A percentile compares a stretch with the other conserved stretches of the same genome.
Evolutionary conservation across 2,329 filamentous ascomycete species (phyloP).

Genomic region (Trematosphaeria pertusa): DNA sequence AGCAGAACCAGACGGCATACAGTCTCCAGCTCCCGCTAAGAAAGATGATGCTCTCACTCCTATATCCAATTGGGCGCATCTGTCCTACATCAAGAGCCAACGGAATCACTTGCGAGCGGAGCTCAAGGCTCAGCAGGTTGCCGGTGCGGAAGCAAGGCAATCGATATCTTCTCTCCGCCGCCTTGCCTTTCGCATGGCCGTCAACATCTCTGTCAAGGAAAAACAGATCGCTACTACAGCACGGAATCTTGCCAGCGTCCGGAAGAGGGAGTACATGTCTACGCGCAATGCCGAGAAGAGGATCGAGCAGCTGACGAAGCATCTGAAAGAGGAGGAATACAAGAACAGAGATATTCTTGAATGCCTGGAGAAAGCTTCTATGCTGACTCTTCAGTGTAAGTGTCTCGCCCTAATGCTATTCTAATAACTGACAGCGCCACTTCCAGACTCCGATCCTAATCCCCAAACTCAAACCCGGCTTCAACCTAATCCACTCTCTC

Average conservation of each 20-base stretch:
- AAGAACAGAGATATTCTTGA: constrained; percentile 47
- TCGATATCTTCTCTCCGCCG: constrained; percentile 44
- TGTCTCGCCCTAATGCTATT: too few species aligned
- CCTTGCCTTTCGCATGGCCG: constrained; percentile 47
- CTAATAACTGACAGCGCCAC: too few species aligned
- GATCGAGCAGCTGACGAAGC: constrained; percentile 40
- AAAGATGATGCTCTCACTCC: constrained; percentile 33
- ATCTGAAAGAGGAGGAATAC: constrained; percentile 41
- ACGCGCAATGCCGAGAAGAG: constrained; percentile 41
- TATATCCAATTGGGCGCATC: constrained; percentile 46
- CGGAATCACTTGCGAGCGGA: constrained; percentile 40
- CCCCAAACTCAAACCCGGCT: constrained; percentile 25
- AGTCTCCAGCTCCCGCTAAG: constrained; percentile 15
- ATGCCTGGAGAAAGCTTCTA: constrained; percentile 43
- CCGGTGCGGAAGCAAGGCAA: constrained; percentile 42
- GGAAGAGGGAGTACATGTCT: constrained; percentile 41
- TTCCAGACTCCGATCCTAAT: constrained; percentile 34
- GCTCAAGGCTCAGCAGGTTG: constrained; percentile 42
- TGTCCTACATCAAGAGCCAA: constrained; percentile 45
- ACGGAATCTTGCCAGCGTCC: constrained; percentile 37
- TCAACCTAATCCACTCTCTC: constrained; percentile 36
- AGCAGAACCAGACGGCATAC: constrained; percentile 16
- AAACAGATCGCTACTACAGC: constrained; percentile 45
- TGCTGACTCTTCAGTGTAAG: constrained; percentile 47
- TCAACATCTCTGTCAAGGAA: constrained; percentile 49